Evolutionary conservation across 371 early-diverging fungal species (phyloP), one percentile per base, ranked within the genome.

Genomic region (Saksenaea oblongispora): DNA sequence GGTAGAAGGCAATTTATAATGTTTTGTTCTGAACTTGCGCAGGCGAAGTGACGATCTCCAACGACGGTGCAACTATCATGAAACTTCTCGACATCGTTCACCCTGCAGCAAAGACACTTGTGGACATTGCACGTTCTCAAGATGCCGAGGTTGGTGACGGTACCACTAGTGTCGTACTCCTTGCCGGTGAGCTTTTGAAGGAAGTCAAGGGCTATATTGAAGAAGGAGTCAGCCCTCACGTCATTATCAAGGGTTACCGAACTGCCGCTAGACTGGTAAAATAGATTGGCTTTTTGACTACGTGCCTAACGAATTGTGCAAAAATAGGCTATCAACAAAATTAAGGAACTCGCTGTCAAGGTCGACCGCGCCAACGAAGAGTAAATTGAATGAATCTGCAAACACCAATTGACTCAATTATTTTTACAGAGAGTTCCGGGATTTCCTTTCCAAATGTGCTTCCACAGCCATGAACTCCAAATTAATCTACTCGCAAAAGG

Each of bases 131-230:
- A 39, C 89, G 99, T 64, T 93, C 98, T 54, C 99, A 99, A 86
- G 99, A 99, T 86, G 97, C 96, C n/a, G 99, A 99, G 86, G 93
- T 91, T 39, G 99, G 99, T 62, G 99, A 99, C 78, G 99, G 99
- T 65, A 99, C 99, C 28, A 99, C 99, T 13, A 96, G 96, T 82
- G 99, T 99, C 13, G 98, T 99, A 14, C 84, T 99, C 34, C 86
- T 99, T 36, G 97, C 99, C 39, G 95, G 95, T 58, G 99, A 99
- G 79, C 88, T 99, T 18, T 84, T 99, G 67, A 93, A 93, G 73
- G 93, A 95, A 69, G 89, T 98, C 55, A 97, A 96, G 70, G 84
- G 89, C 62, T 91, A 94, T 64, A 89, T 99, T 64, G 99, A 99
- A 79, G 98, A 98, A 69, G 94, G 95, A 60, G 95, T 98, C 55